Evolutionary conservation across 2,329 filamentous ascomycete species (phyloP).

Genomic region (Periconia sp.): DNA sequence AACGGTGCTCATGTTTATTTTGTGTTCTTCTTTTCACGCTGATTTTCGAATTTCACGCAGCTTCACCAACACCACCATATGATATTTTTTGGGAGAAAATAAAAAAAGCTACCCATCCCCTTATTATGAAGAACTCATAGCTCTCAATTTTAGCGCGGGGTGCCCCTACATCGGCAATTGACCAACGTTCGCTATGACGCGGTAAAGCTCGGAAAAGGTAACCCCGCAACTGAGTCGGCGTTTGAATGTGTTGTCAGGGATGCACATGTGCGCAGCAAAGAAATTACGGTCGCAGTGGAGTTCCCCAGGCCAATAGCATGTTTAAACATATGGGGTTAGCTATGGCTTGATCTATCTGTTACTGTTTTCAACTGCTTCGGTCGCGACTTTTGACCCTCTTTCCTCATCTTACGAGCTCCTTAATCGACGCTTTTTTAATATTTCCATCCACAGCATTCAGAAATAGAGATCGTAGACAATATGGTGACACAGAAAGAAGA

Average conservation of each 20-base stretch:
- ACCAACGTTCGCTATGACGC: background rate
- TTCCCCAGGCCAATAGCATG: background rate
- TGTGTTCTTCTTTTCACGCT: background rate
- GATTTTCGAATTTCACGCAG: no score
- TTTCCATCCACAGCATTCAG: background rate
- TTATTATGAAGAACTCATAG: background rate
- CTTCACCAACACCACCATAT: no score
- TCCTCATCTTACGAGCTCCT: no score
- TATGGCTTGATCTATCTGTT: background rate
- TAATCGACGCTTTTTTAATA: background rate
- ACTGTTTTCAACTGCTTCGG: background rate
- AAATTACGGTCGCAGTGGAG: conserved; percentile 11
- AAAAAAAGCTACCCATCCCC: no score
- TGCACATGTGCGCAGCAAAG: conserved; percentile 8
- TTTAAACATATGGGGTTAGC: no score
- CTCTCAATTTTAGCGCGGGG: conserved; percentile 7
- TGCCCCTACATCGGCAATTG: conserved; percentile 10
- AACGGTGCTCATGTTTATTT: conserved; percentile 27
- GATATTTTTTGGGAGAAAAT: no score
- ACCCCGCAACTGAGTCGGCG: conserved; percentile 28
- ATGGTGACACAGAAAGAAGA: conserved; percentile 31
- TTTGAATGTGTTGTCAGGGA: conserved; percentile 13
- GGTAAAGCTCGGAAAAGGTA: conserved; percentile 27
- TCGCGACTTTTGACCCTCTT: no score
- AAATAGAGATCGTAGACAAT: background rate